Conservation (phyloP, 495 filamentous ascomycete genomes). For the Thozetella sp. region DNA sequence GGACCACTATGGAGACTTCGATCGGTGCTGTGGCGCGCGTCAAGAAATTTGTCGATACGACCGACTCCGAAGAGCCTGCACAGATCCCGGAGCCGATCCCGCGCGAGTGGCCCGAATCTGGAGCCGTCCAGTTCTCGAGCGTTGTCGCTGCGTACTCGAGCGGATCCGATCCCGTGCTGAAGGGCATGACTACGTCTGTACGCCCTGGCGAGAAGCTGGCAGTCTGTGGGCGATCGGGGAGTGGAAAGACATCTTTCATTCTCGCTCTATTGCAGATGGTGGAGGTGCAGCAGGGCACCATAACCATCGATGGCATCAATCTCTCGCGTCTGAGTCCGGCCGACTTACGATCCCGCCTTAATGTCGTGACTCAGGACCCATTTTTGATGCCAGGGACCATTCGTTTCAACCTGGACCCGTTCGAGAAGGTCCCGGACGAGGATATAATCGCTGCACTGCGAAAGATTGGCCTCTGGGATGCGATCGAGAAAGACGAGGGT, state of each 20-base stretch:
- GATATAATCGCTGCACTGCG: conserved; percentile 30
- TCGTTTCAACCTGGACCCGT: conserved; percentile 43
- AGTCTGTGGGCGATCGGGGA: conserved; percentile 44
- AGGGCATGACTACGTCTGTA: conserved; percentile 16
- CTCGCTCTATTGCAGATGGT: conserved; percentile 33
- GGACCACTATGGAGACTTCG: conserved; percentile 36
- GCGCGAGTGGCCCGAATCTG: conserved; percentile 46
- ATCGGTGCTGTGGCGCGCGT: conserved; percentile 41
- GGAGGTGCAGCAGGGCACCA: conserved; percentile 27
- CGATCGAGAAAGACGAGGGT: conserved; percentile 30
- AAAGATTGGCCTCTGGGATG: conserved; percentile 34
- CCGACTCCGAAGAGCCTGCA: conserved; percentile 38
- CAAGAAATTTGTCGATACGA: conserved; percentile 10
- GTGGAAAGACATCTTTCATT: conserved; percentile 38
- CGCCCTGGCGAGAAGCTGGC: conserved; percentile 38
- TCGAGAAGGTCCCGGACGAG: conserved; percentile 22
- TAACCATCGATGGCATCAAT: conserved; percentile 41
- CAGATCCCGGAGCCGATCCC: conserved; percentile 22
- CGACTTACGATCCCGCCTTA: conserved; percentile 26
- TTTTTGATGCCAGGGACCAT: conserved; percentile 40
- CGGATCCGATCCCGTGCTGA: conserved; percentile 7
- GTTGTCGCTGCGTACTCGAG: conserved; percentile 18
- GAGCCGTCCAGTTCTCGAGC: conserved; percentile 44
- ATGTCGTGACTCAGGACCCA: conserved; percentile 43
- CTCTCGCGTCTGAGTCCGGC: conserved; percentile 23